Base-by-base conservation (phyloP, 805 yeast species). In the Saccharomyces paradoxus region DNA sequence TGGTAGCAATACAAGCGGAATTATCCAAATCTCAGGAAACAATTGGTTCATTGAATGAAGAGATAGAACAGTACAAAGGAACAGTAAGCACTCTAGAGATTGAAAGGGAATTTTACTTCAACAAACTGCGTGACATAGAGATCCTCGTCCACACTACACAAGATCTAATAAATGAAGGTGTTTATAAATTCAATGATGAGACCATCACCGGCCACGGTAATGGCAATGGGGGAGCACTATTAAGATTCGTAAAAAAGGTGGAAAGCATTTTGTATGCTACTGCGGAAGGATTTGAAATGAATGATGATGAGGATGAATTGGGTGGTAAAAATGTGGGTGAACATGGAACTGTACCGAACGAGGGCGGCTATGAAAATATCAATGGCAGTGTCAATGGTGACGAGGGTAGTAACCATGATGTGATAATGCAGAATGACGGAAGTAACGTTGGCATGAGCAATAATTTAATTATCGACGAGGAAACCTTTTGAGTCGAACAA, bases 91-190 rank as follows among this genome's bases (percentile, higher is more conserved):
- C 84, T 13, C 73, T 89, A 50, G 88, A 85, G 63, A 80, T 87
- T 0, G 97, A 94, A 68, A 81, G 98, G 58, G 87, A 88, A 68
- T 89, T 92, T 64, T 94, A 94, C 69, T 92, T 88, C 72, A 84
- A 86, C 64, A 94, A 92, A 71, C 74, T 94, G 52, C 79, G 96
- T 58, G 96, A 88, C 56, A 87, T 94, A 54, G 99, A 94, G 70
- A 81, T 89, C 28, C 71, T 91, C 49, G 80, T 86, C 27, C 89
- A 86, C 63, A 79, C 84, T 26, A 76, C 83, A 10, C 78, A 76
- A 51, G 86, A 82, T 52, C 77, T 79, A 52, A 67, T 80, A 50
- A 72, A 78, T 29, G 75, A 71, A 50, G 72, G 73, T n/a, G 68
- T 68, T 9, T 71, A 74, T 46, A 69, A 68, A 28, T 37, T 37